These are phyloP conservation scores for Dictyostelium brefeldianum DNA, from an alignment of 78 protist species.

Conservation along the genomic window DNA sequence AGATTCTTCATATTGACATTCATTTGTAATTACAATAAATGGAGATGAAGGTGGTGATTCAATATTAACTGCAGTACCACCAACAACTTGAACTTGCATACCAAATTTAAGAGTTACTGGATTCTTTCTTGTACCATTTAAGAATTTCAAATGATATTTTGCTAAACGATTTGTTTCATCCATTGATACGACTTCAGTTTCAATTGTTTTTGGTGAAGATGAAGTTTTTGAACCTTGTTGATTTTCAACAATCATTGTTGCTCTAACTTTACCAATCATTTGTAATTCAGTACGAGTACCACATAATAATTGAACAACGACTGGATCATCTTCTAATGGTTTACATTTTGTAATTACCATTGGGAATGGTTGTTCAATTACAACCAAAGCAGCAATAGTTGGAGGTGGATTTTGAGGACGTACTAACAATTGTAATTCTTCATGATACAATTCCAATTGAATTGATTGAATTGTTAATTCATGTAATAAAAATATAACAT, in stretches of 20 bases:
- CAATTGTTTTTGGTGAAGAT: conserved; percentile 72
- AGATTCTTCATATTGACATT: conserved; percentile 81
- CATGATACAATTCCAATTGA: conserved; percentile 80
- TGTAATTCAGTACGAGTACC: conserved; percentile 76
- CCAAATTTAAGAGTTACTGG: conserved; percentile 82
- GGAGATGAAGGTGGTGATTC: conserved; percentile 81
- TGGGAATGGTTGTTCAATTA: conserved; percentile 85
- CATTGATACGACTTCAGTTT: conserved; percentile 77
- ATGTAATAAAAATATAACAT: conserved; percentile 60
- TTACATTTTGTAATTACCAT: conserved; percentile 82
- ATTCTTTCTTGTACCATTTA: conserved; percentile 84
- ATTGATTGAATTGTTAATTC: conserved; percentile 75
- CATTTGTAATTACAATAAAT: conserved; percentile 89
- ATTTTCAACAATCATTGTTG: conserved; percentile 81
- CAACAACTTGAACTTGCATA: conserved; percentile 81
- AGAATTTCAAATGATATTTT: conserved; percentile 75
- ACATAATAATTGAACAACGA: conserved; percentile 73
- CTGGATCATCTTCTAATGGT: conserved; percentile 83
- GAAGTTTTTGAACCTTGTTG: conserved; percentile 66
- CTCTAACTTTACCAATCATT: conserved; percentile 60
- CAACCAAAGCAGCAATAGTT: conserved; percentile 77
- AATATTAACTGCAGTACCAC: conserved; percentile 79
- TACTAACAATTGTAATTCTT: conserved; percentile 64
- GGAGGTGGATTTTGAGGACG: conserved; percentile 78
- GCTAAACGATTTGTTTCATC: conserved; percentile 70